Evolutionary conservation across 2,329 filamentous ascomycete genomes (phyloP), one percentile per base, ranked within the genome.

Genomic region (Xylaria digitata): DNA sequence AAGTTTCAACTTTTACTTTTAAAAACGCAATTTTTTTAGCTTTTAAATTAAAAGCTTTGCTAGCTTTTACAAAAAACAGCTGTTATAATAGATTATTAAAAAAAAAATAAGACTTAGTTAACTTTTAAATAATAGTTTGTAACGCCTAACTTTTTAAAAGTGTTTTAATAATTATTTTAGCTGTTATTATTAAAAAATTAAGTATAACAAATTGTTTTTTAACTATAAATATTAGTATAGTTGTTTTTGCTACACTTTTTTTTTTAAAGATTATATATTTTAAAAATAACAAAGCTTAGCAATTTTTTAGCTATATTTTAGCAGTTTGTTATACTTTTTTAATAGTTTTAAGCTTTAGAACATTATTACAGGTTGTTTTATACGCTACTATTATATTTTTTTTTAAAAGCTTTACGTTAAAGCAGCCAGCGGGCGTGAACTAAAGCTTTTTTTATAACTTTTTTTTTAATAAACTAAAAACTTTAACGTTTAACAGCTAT

Each of bases 191-290:
- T n/a, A n/a, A n/a, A n/a, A n/a, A n/a, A n/a, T n/a, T n/a, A n/a
- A n/a, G n/a, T n/a, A n/a, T n/a, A n/a, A n/a, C n/a, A 21, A n/a
- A n/a, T 46, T n/a, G 43, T 46, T 19, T n/a, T 46, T 46, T n/a
- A 19, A 21, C 43, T 3, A n/a, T 46, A 46, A 46, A n/a, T 46
- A n/a, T 19, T 46, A n/a, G 43, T 46, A 58, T 49, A 21, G 34
- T n/a, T n/a, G 26, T 19, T 30, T 13, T 17, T 21, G 34, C 45
- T n/a, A 63, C 26, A 21, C 61, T 46, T 40, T 34, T 40, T 8
- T 64, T 46, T 15, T 64, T 54, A 15, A 64, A 23, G 2, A 64
- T 43, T 3, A 64, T 46, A 50, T 59, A 64, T 46, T 59, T 59
- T 23, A 46, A 64, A n/a, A 34, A 58, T 32, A 64, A n/a, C 19